Conservation (phyloP, 257 asterid genomes). For the Solanum piurae region DNA sequence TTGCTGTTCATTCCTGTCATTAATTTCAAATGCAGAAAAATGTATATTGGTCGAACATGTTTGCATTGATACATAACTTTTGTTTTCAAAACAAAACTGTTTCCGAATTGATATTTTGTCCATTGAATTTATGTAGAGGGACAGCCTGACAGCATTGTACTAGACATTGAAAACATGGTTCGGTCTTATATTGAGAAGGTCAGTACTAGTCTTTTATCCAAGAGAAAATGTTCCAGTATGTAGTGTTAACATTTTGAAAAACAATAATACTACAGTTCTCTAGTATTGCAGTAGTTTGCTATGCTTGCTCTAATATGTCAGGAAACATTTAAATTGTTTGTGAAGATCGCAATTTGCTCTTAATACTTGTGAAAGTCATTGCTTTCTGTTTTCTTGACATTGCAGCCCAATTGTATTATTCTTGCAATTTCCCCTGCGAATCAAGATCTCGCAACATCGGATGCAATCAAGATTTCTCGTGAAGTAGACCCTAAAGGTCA, state of each 20-base stretch:
- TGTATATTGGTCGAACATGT: not conserved
- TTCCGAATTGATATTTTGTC: not conserved
- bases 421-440: conserved; percentile 24
- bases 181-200: conserved; percentile 95
- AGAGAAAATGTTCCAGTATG: not conserved
- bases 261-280: not conserved
- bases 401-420: conserved; percentile 25
- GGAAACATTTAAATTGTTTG: not conserved
- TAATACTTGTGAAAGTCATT: not conserved
- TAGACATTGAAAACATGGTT: conserved; percentile 92
- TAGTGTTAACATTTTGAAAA: not conserved
- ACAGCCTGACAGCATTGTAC: conserved; percentile 88
- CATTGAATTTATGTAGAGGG: conserved; percentile 48
- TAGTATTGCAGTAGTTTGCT: not conserved
- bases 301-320: not conserved
- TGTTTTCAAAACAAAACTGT: not conserved
- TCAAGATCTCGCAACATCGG: conserved; percentile 26
- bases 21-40: not conserved
- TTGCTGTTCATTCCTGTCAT: not conserved
- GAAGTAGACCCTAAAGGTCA: conserved; percentile 24
- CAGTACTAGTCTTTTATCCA: not conserved
- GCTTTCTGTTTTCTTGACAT: not conserved
- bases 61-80: not conserved
- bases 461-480: conserved; percentile 23
- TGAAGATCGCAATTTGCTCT: not conserved